A percentile compares a stretch with the other conserved stretches of the same genome.
Evolutionary conservation across 345 rosid genomes (phyloP).

Genomic region (Kernera saxatilis): DNA sequence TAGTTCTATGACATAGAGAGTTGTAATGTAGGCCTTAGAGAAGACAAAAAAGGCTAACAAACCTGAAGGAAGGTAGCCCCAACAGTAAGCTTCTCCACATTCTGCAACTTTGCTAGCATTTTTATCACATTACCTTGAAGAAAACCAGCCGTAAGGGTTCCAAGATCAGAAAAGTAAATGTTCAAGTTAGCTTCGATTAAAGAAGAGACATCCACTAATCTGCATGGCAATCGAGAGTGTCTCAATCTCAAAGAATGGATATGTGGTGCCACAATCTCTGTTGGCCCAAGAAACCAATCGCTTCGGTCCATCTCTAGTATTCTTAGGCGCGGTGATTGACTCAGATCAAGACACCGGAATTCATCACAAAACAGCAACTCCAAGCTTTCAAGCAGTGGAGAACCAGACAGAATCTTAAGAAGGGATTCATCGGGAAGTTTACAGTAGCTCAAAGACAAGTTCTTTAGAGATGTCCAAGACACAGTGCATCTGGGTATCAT

Average conservation of each 20-base stretch:
- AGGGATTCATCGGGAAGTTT: conserved; percentile 16
- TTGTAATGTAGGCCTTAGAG: background rate
- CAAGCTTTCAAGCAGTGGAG: conserved; percentile 20
- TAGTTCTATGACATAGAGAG: background rate
- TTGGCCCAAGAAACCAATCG: conserved; percentile 19
- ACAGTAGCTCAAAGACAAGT: conserved; percentile 23
- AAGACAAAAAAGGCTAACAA: background rate
- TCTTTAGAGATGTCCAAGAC: conserved; percentile 17
- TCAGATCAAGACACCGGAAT: conserved; percentile 19
- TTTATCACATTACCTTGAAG: conserved; percentile 22
- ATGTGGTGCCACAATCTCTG: conserved; percentile 25
- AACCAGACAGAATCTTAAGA: conserved; percentile 9
- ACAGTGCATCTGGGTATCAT: conserved; percentile 1
- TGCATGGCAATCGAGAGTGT: conserved; percentile 8
- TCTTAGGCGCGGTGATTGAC: background rate
- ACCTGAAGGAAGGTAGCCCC: conserved; percentile 34
- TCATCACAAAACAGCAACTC: conserved; percentile 18
- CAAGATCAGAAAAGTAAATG: conserved; percentile 23
- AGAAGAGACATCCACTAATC: conserved; percentile 21
- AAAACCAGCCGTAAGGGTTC: background rate
- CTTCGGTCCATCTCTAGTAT: conserved; percentile 26
- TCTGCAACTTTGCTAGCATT: conserved; percentile 14
- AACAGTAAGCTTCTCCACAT: conserved; percentile 20
- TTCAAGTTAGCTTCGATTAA: conserved; percentile 18
- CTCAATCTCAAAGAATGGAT: conserved; percentile 17